A percentile compares a stretch with the other conserved stretches of the same genome.
These are phyloP conservation scores for Tolypocladium cylindrosporum DNA, from an alignment of 2,329 filamentous ascomycete genomes.

Conservation along the genomic window DNA sequence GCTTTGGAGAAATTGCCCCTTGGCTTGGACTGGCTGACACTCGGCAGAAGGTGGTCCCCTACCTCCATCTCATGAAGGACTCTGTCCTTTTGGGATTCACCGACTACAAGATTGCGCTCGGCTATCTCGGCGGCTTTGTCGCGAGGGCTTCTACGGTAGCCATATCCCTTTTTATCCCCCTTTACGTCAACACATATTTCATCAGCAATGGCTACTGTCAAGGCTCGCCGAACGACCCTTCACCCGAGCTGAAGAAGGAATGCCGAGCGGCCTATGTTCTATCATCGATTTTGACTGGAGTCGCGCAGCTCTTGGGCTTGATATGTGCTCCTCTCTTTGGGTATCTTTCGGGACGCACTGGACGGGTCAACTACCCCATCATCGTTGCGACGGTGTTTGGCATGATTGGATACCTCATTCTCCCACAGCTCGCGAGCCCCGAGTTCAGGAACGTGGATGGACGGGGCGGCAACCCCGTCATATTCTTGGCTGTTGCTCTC, in stretches of 20 bases:
- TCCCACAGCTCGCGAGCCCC: slow-evolving; percentile 68
- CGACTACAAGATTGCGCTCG: slow-evolving; percentile 71
- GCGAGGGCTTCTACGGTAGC: slow-evolving; percentile 89
- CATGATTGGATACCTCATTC: slow-evolving; percentile 64
- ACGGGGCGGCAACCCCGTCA: slow-evolving; percentile 53
- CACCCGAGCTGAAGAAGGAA: slow-evolving; percentile 69
- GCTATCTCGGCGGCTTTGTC: slow-evolving; percentile 90
- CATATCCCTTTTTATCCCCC: slow-evolving; percentile 87
- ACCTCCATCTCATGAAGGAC: slow-evolving; percentile 49
- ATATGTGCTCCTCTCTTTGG: slow-evolving; percentile 82
- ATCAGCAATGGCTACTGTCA: slow-evolving; percentile 71
- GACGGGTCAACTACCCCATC: slow-evolving; percentile 62
- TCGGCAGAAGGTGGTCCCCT: slow-evolving; percentile 37
- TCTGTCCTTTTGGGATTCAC: slow-evolving; percentile 61
- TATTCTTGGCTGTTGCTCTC: slow-evolving; percentile 69
- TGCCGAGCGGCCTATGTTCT: slow-evolving; percentile 83
- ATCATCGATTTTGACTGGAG: slow-evolving; percentile 76
- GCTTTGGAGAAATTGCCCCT: slow-evolving; percentile 1
- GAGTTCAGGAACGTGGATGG: slow-evolving; percentile 57
- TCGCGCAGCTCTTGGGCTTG: slow-evolving; percentile 78
- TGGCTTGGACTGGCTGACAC: neutral
- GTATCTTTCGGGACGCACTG: slow-evolving; percentile 63
- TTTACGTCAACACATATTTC: slow-evolving; percentile 89
- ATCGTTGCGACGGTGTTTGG: slow-evolving; percentile 63
- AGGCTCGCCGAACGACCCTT: slow-evolving; percentile 51